phyloP scores from a whole-genome alignment of 2,329 filamentous ascomycete species.

The Diaporthe capsici region DNA sequence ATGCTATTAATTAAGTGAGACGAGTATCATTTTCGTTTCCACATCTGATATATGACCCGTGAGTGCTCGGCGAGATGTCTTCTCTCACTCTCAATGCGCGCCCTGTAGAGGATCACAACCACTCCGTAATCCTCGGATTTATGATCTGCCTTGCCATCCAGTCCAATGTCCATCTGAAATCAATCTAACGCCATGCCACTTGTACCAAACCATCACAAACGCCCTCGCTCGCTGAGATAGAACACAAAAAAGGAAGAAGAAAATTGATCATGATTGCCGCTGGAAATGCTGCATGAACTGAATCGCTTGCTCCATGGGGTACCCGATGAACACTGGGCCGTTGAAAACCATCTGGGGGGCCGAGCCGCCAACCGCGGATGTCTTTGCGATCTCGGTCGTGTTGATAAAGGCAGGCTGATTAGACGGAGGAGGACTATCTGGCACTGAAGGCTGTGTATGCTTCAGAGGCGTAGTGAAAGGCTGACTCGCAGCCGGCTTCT shows the following conservation, averaged over 20 bases:
- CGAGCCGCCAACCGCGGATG: constrained; percentile 47
- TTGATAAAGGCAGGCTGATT: constrained; percentile 68
- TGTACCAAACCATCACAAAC: constrained; percentile 13
- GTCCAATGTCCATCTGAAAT: neutral
- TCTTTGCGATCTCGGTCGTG: constrained; percentile 52
- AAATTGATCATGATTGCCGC: constrained; percentile 44
- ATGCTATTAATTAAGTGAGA: constrained; percentile 5
- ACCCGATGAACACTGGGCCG: constrained; percentile 94
- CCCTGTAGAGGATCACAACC: neutral
- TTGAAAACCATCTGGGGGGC: constrained; percentile 86
- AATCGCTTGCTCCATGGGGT: constrained; percentile 86
- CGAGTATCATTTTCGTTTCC: neutral
- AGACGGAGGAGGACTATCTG: constrained; percentile 48
- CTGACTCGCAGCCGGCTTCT: constrained; percentile 27
- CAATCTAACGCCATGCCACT: constrained; percentile 10
- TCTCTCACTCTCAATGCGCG: neutral
- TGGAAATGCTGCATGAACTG: constrained; percentile 77
- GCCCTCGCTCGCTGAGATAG: constrained; percentile 36
- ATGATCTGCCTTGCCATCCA: neutral
- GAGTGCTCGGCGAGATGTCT: neutral
- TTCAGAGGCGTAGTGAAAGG: constrained; percentile 44
- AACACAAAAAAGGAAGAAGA: constrained; percentile 19
- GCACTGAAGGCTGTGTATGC: constrained; percentile 43
- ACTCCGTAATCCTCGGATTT: neutral
- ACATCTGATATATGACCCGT: neutral